Conservation (phyloP, 768 basidiomycete genomes). For the Rhizopogon roseolus region DNA sequence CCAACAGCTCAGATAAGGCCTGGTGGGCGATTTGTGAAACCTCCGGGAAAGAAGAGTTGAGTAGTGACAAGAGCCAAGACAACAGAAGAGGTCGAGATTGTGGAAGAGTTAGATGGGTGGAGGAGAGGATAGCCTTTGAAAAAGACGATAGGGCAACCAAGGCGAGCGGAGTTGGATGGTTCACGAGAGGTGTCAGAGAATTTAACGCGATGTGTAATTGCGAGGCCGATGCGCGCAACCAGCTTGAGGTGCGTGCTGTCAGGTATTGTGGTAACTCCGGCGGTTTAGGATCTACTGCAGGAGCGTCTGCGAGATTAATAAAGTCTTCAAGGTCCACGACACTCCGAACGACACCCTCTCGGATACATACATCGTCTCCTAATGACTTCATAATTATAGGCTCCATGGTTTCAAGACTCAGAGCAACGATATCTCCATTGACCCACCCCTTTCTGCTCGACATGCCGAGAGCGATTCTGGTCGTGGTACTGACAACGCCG, state of each 20-base stretch:
- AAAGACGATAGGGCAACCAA: slow-evolving; percentile 53
- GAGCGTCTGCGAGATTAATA: slow-evolving; percentile 24
- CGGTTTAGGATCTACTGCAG: slow-evolving; percentile 12
- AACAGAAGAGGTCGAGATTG: slow-evolving; percentile 64
- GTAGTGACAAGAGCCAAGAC: slow-evolving; percentile 69
- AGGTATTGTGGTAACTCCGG: slow-evolving; percentile 34
- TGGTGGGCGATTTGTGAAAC: slow-evolving; percentile 46
- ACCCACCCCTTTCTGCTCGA: slow-evolving; percentile 60
- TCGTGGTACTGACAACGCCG: slow-evolving; percentile 75
- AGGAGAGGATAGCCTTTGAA: slow-evolving; percentile 47
- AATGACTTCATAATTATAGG: slow-evolving; percentile 50
- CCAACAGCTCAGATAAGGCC: slow-evolving; percentile 44
- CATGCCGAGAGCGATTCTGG: slow-evolving; percentile 60
- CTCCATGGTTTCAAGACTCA: slow-evolving; percentile 55
- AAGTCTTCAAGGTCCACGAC: slow-evolving; percentile 65
- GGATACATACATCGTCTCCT: slow-evolving; percentile 62
- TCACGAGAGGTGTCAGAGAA: slow-evolving; percentile 61
- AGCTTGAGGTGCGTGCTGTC: slow-evolving; percentile 62
- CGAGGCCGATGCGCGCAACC: slow-evolving; percentile 77
- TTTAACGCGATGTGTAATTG: slow-evolving; percentile 84
- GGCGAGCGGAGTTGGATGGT: slow-evolving; percentile 68
- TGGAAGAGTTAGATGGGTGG: slow-evolving; percentile 60
- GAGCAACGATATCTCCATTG: slow-evolving; percentile 61
- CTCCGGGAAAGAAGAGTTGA: slow-evolving; percentile 49
- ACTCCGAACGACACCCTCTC: slow-evolving; percentile 51